Base-by-base conservation (phyloP, 1,284 basidiomycete genomes). In the Ceratobasidium sp. region DNA sequence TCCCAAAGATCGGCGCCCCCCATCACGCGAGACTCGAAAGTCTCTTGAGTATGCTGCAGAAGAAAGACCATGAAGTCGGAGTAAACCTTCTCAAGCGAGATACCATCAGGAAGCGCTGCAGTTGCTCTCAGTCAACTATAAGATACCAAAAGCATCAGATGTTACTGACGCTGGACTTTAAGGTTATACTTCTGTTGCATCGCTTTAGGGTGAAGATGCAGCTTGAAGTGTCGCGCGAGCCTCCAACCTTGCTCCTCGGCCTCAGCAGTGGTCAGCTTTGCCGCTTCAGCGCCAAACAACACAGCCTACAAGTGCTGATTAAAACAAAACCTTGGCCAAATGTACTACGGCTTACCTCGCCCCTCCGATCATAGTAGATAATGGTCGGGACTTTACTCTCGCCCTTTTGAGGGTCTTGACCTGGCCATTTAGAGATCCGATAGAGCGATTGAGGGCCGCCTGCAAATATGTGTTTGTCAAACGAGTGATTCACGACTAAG, bases 171-270 rank as follows among this genome's bases (percentile, higher is more conserved):
- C 53, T 75, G 60, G 9, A 67, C 46, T 44, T 61, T 69, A 20
- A 67, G 26, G 7, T 79, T 53, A 51, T 67, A 55, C 10, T 68
- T 60, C 23, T 67, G 42, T 49, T 53, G 61, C 68, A 78, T 66
- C 6, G 49, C 44, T 2, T 78, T 70, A 1, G 79, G 79, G 40
- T 79, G 77, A 15, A 79, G 78, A 26, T 79, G 60, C 40, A 79
- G 70, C 20, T 79, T 79, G 60, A 79, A 78, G 51, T 72, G 58
- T 53, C 63, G 72, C 20, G 77, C 77, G 51, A 78, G 77, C 56
- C 55, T 33, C 78, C 78, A 79, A 28, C 42, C 63, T 6, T 73
- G 28, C 0, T 72, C 79, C 40, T 71, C 69, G 6, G 68, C 79
- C 64, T 60, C 33, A 33, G 33, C 64, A 13, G 42, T 40, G 7